phyloP scores from a whole-genome alignment of 2,329 filamentous ascomycete genomes.

The Thermothelomyces thermophilus region DNA sequence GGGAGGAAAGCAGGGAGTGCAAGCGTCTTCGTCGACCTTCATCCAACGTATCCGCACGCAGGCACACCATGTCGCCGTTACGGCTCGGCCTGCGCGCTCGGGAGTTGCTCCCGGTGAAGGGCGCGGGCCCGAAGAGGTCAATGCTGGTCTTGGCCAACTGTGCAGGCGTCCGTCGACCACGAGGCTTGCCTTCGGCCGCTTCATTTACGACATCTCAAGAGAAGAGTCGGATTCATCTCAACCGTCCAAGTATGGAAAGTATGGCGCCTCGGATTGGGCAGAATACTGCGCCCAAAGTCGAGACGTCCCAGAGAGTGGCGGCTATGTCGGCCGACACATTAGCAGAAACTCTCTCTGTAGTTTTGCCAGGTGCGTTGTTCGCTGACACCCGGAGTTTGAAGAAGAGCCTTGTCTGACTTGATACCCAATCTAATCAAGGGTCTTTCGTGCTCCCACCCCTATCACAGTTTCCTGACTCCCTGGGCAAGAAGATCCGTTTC shows the following conservation, averaged over 20 bases:
- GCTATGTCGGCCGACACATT: background rate
- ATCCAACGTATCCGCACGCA: background rate
- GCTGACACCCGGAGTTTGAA: too few relatives aligned
- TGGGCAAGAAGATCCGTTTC: conserved; percentile 5
- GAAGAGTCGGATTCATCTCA: background rate
- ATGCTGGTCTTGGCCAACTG: background rate
- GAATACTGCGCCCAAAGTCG: background rate
- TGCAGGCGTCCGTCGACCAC: background rate
- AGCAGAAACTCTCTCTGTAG: conserved; percentile 1
- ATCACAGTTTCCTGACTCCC: conserved; percentile 23
- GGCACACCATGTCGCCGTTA: conserved; percentile 13
- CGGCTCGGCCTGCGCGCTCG: conserved; percentile 15
- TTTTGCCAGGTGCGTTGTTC: conserved; percentile 18
- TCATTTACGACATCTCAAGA: conserved; percentile 10
- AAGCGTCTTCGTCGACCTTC: background rate
- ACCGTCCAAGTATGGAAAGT: background rate
- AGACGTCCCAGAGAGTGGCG: background rate
- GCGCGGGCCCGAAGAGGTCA: conserved; percentile 7
- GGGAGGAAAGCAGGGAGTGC: background rate
- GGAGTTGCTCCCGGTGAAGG: conserved; percentile 6
- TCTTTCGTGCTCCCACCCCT: conserved; percentile 43
- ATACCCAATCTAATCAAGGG: conserved; percentile 29
- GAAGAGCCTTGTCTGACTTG: background rate
- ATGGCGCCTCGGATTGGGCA: background rate
- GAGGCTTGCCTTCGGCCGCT: background rate